phyloP scores from a whole-genome alignment of 352 stramenopile genomes.

The Globisporangium acanthophoron region DNA sequence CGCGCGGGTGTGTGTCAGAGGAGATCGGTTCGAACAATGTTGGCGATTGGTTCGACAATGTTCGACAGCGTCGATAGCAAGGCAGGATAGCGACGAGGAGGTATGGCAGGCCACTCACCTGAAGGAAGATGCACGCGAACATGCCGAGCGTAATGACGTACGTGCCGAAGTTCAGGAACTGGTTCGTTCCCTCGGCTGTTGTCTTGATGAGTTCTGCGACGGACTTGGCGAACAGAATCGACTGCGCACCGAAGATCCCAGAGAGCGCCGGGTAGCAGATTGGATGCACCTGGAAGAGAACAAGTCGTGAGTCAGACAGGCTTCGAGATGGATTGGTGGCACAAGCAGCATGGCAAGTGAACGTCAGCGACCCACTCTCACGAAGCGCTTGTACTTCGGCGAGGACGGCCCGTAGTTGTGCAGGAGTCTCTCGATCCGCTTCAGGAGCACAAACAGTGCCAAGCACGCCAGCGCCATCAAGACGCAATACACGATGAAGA shows the following conservation, averaged over 20 bases:
- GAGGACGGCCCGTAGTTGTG: slow-evolving; percentile 36
- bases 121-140: slow-evolving; percentile 79
- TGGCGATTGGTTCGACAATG: too few relatives aligned
- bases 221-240: slow-evolving; percentile 80
- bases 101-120: slow-evolving; percentile 13
- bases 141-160: slow-evolving; percentile 80
- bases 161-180: slow-evolving; percentile 65
- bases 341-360: not conserved
- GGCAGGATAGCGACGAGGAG: not conserved
- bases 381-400: slow-evolving; percentile 45
- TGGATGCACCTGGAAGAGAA: slow-evolving; percentile 37
- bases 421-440: slow-evolving; percentile 40
- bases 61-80: not conserved
- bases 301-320: not conserved
- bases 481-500: slow-evolving; percentile 64
- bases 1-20: not conserved
- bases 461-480: slow-evolving; percentile 39
- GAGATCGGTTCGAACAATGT: not conserved
- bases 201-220: slow-evolving; percentile 81
- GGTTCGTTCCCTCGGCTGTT: slow-evolving; percentile 59
- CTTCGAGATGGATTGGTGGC: too few relatives aligned
- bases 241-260: slow-evolving; percentile 75
- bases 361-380: slow-evolving; percentile 13
- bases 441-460: slow-evolving; percentile 28
- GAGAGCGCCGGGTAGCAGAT: slow-evolving; percentile 68